Base-by-base conservation (phyloP, 2,329 filamentous ascomycete species). In the Fusarium brachygibbosum region DNA sequence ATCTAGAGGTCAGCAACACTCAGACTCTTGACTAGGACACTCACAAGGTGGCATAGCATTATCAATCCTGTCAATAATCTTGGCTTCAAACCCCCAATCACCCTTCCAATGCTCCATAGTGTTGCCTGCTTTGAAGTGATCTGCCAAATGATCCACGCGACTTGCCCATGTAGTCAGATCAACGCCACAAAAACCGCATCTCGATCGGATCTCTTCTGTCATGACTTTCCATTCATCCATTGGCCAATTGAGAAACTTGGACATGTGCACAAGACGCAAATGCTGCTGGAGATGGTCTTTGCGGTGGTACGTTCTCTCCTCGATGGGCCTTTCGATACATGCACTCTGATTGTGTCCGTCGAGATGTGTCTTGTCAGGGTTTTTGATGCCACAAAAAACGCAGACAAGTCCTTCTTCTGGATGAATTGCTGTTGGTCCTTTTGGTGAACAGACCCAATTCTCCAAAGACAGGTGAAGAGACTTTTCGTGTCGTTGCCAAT, bases 401-500 rank as follows among this genome's bases (percentile, higher is more conserved):
- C 82, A 68, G 7, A 58, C 29, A 14, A 66, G 44, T 45, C 70
- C 44, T 52, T 68, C 37, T 77, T 78, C n/a, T 79, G 77, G 45
- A 82, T 80, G n/a, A 79, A 77, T 7, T 79, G 80, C 6, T 3
- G 67, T 70, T 12, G 65, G 71, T 0, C 79, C 79, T 3, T 65
- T 45, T 1, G 80, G 80, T 5, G 77, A 78, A 34, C 78, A 86
- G 56, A 80, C 81, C 86, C 77, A 87, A 25, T 72, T 79, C 76
- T 79, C 82, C 0, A 83, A 82, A 25, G 79, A 85, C 55, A 78
- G 79, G 75, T 77, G 85, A 56, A 80, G 80, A 60, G 81, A 80
- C 40, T 81, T 82, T 63, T 87, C 85, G 63, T 87, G 85, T n/a
- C 85, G 76, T 40, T 82, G 80, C 82, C 82, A 84, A 54, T 83